Percentiles rank a stretch among this genome's conserved stretches.
Evolutionary conservation across 805 yeast species (phyloP).

Genomic region (Isabelozyma gotoi): DNA sequence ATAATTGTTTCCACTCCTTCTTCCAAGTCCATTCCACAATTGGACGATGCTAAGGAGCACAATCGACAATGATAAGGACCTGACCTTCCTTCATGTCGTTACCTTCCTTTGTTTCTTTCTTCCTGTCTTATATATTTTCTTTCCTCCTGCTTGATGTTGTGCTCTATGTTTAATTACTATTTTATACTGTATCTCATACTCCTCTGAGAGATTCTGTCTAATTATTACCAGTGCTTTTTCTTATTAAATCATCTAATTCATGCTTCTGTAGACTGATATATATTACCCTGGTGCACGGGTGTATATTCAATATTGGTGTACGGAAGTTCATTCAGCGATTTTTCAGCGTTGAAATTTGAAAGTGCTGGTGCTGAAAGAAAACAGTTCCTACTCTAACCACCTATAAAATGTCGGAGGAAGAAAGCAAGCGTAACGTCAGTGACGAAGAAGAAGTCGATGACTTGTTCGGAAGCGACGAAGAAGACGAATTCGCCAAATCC

Average conservation of each 20-base stretch:
- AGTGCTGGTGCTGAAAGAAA: not conserved
- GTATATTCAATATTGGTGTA: no score
- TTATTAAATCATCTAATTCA: no score
- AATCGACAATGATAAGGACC: no score
- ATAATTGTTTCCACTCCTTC: conserved; percentile 10
- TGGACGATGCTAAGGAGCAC: no score
- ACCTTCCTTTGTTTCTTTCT: not conserved
- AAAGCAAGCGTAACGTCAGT: conserved; percentile 13
- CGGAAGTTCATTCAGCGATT: not conserved
- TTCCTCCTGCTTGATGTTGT: not conserved
- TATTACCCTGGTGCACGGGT: not conserved
- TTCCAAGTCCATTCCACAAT: not conserved
- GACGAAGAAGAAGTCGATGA: conserved; percentile 32
- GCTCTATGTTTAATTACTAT: not conserved
- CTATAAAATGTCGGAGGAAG: conserved; percentile 24
- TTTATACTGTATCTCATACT: no score
- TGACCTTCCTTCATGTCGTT: no score
- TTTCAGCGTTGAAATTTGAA: not conserved
- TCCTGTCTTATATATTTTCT: not conserved
- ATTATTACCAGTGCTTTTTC: no score
- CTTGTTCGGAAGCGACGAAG: conserved; percentile 32
- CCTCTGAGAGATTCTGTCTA: not conserved
- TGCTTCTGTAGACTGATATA: not conserved
- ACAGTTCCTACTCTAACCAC: not conserved
- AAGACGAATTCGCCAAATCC: conserved; percentile 26